Evolutionary conservation across 1,284 basidiomycete genomes (phyloP).

Genomic region (Mycosarcoma mackinlayi): DNA sequence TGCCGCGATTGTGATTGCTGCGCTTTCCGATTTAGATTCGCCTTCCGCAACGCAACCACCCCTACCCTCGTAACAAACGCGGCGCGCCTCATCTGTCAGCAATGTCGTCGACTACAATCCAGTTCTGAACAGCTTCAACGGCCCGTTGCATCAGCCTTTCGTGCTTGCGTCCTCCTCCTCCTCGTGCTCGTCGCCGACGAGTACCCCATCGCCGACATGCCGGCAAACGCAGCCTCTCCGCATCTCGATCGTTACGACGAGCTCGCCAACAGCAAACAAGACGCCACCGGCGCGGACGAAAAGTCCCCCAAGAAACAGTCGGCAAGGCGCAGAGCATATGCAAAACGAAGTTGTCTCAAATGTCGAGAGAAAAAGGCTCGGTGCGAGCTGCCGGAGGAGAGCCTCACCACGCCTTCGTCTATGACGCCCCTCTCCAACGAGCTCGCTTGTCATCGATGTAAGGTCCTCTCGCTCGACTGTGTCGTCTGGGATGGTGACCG

Average conservation of each 20-base stretch:
- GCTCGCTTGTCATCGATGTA: conserved; percentile 52
- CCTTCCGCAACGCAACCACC: neutral
- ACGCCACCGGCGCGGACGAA: neutral
- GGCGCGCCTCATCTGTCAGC: no score
- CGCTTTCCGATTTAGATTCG: neutral
- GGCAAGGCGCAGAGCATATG: conserved; percentile 43
- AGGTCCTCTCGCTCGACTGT: conserved; percentile 45
- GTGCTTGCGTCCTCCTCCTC: no score
- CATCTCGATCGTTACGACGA: conserved; percentile 10
- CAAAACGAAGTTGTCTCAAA: conserved; percentile 56
- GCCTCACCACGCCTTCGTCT: conserved; percentile 44
- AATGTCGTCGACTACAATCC: neutral
- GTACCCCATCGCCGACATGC: conserved; percentile 10
- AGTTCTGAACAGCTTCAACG: conserved; percentile 2
- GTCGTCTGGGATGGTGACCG: conserved; percentile 58
- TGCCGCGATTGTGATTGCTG: no score
- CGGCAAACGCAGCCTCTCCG: conserved; percentile 13
- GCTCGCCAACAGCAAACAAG: conserved; percentile 5
- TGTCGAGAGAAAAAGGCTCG: conserved; percentile 55
- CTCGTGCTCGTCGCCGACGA: neutral
- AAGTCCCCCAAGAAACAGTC: conserved; percentile 23
- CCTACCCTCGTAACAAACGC: neutral
- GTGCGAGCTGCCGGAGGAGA: conserved; percentile 51
- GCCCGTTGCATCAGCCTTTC: no score
- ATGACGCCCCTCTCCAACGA: conserved; percentile 28